Conservation (phyloP, 2,329 filamentous ascomycete genomes). For the Alternaria ethzedia region DNA sequence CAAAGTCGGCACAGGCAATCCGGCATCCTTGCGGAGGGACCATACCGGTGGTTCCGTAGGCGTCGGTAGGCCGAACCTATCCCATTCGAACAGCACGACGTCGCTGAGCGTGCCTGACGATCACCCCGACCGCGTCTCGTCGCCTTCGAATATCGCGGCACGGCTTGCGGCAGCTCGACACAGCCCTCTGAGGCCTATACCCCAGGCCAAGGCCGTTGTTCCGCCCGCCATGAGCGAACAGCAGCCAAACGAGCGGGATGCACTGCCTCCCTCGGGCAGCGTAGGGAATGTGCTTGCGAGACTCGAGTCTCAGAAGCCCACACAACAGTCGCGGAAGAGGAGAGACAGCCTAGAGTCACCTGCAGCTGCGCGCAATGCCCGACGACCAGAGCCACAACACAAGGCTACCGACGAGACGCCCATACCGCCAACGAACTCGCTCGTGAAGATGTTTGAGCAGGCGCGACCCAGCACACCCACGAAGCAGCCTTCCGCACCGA, state of each 20-base stretch:
- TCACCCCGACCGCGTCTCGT: conserved; percentile 50
- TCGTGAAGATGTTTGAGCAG: conserved; percentile 74
- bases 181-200: conserved; percentile 50
- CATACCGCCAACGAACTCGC: conserved; percentile 67
- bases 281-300: conserved; percentile 42
- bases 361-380: conserved; percentile 14
- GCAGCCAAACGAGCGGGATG: conserved; percentile 34
- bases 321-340: conserved; percentile 20
- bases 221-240: conserved; percentile 27
- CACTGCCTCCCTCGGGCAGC: conserved; percentile 41
- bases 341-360: conserved; percentile 24
- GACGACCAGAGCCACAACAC: conserved; percentile 6
- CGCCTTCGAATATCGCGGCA: conserved; percentile 67
- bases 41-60: conserved; percentile 40
- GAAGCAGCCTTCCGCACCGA: conserved; percentile 18
- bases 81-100: conserved; percentile 39
- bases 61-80: conserved; percentile 30
- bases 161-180: conserved; percentile 68
- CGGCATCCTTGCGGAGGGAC: conserved; percentile 35
- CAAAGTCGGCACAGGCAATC: conserved; percentile 44
- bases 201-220: conserved; percentile 21
- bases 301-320: conserved; percentile 32
- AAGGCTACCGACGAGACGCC: conserved; percentile 61
- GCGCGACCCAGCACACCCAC: conserved; percentile 39
- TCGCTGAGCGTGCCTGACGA: conserved; percentile 40